A percentile compares a stretch with the other conserved stretches of the same genome.
Evolutionary conservation across 1,284 basidiomycete genomes (phyloP).

Genomic region (Moesziomyces aphidis): DNA sequence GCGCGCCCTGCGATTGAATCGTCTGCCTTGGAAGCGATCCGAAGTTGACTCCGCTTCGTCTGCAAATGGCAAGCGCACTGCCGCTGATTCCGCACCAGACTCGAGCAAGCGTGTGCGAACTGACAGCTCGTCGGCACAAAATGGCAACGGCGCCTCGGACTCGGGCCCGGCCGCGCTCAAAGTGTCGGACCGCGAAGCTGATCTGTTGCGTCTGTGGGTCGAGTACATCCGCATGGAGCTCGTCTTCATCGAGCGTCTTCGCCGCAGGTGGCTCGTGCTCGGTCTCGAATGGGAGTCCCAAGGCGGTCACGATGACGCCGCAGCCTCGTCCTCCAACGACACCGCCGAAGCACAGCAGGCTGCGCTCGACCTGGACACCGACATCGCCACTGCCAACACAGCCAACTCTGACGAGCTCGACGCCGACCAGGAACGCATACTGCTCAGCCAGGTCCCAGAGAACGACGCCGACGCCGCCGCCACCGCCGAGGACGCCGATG

Average conservation of each 20-base stretch:
- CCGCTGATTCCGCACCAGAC: constrained; percentile 5
- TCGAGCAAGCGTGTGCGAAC: constrained; percentile 17
- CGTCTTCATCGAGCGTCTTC: constrained; percentile 84
- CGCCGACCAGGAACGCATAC: constrained; percentile 22
- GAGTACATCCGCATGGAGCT: constrained; percentile 86
- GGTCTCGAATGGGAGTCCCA: constrained; percentile 72
- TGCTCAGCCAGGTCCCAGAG: constrained; percentile 41
- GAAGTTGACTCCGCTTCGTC: neutral
- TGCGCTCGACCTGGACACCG: constrained; percentile 31
- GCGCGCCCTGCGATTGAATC: constrained; percentile 77
- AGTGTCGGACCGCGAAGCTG: constrained; percentile 42
- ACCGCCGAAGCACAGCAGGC: constrained; percentile 29
- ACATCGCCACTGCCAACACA: neutral
- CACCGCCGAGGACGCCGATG: constrained; percentile 15
- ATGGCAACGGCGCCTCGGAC: neutral
- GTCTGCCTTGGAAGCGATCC: constrained; percentile 33
- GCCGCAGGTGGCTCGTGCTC: constrained; percentile 82
- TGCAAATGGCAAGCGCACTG: constrained; percentile 15
- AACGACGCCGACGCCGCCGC: constrained; percentile 27
- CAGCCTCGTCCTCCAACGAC: constrained; percentile 13
- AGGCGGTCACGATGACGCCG: neutral
- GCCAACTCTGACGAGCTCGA: constrained; percentile 9
- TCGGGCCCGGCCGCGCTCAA: constrained; percentile 45
- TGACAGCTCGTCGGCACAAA: neutral
- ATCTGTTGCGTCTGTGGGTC: constrained; percentile 60